Evolutionary conservation across 139 green algal species (phyloP).

Genomic region (Volvox reticuliferus): DNA sequence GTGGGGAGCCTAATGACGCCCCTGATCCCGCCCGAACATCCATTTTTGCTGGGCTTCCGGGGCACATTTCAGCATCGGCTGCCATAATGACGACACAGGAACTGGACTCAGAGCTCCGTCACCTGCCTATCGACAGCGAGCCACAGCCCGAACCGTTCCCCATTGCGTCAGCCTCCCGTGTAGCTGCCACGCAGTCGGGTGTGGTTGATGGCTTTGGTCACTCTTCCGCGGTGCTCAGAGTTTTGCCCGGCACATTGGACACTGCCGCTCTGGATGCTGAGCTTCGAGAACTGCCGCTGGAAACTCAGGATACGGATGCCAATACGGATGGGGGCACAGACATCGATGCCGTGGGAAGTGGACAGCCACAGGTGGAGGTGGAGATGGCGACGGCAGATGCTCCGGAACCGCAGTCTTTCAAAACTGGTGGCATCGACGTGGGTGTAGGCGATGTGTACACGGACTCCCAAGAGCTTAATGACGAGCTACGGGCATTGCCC

Average conservation of each 20-base stretch:
- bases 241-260: background rate
- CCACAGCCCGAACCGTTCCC: background rate
- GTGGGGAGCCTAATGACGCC: background rate
- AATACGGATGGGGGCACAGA: background rate
- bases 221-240: background rate
- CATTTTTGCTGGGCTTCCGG: background rate
- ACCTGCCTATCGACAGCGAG: background rate
- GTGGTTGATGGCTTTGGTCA: background rate
- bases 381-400: background rate
- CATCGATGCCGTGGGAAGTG: background rate
- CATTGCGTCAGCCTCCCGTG: background rate
- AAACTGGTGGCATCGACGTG: background rate
- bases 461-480: conserved; percentile 1
- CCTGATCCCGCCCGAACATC: too few species aligned
- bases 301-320: background rate
- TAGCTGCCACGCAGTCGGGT: background rate
- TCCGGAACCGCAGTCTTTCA: background rate
- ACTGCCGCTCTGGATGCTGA: background rate
- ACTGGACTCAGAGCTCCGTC: conserved; percentile 12
- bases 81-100: background rate
- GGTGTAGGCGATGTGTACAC: background rate
- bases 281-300: background rate
- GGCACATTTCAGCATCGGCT: background rate
- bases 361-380: background rate
- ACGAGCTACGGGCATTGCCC: background rate